These are phyloP conservation scores for Colletotrichum viniferum DNA, from an alignment of 2,329 filamentous ascomycete genomes.

Conservation along the genomic window DNA sequence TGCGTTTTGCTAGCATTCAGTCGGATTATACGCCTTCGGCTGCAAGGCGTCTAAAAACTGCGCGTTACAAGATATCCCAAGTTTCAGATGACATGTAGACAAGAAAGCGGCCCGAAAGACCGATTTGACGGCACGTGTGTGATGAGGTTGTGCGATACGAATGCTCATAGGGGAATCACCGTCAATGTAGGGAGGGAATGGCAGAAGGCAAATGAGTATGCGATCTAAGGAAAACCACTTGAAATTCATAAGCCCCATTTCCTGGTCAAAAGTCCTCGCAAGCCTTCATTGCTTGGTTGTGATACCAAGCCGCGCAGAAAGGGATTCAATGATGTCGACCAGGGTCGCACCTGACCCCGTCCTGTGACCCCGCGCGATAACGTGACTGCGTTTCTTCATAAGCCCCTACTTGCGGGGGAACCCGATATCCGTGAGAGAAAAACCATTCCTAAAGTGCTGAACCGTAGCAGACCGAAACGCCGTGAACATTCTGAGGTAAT, in stretches of 20 bases:
- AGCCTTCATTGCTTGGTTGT: conserved; percentile 13
- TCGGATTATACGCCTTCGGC: neutral
- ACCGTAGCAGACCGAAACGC: conserved; percentile 22
- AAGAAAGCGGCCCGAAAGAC: neutral
- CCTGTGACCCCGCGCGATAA: conserved; percentile 15
- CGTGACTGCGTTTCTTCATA: conserved; percentile 21
- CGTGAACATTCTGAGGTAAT: conserved; percentile 20
- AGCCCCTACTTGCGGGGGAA: conserved; percentile 5
- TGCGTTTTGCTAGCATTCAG: neutral
- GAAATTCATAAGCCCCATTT: conserved; percentile 6
- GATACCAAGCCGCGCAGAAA: conserved; percentile 9
- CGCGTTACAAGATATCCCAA: neutral
- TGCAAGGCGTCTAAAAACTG: neutral
- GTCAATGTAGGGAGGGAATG: neutral
- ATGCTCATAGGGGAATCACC: neutral
- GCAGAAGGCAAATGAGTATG: conserved; percentile 1
- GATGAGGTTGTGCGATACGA: neutral
- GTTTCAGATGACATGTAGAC: neutral
- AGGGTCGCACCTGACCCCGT: conserved; percentile 10
- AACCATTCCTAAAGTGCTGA: conserved; percentile 20
- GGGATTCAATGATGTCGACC: neutral
- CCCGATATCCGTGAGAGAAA: conserved; percentile 16
- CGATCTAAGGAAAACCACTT: conserved; percentile 15
- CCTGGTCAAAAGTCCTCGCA: conserved; percentile 1
- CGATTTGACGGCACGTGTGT: neutral